These are phyloP conservation scores for Limtongia smithiae DNA, from an alignment of 805 yeast genomes.

Conservation along the genomic window DNA sequence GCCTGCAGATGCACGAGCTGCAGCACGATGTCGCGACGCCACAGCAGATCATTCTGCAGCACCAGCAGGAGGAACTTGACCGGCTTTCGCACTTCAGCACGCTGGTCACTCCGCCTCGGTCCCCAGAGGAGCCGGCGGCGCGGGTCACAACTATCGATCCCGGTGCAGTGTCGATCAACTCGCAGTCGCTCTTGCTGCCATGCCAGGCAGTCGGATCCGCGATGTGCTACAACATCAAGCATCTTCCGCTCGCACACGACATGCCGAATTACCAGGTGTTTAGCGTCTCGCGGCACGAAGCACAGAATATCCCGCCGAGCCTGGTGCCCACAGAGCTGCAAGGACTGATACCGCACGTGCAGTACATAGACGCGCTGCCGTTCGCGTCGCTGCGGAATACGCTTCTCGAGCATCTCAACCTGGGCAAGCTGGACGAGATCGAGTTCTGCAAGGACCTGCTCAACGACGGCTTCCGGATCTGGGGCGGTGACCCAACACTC, in stretches of 20 bases:
- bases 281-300: not conserved
- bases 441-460: constrained; percentile 22
- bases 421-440: constrained; percentile 19
- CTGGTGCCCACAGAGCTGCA: constrained; percentile 19
- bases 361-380: constrained; percentile 24
- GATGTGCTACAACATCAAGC: constrained; percentile 15
- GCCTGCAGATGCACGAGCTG: not conserved
- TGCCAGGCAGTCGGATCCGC: constrained; percentile 15
- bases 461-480: constrained; percentile 19
- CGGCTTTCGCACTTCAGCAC: not conserved
- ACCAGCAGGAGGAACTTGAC: not conserved
- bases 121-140: not conserved
- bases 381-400: constrained; percentile 16
- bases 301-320: constrained; percentile 8
- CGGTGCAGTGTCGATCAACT: not conserved
- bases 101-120: not conserved
- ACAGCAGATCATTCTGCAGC: constrained; percentile 7
- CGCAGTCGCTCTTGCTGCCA: constrained; percentile 8
- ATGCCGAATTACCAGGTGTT: constrained; percentile 19
- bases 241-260: constrained; percentile 10
- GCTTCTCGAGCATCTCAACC: constrained; percentile 8
- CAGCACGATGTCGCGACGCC: constrained; percentile 10
- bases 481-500: constrained; percentile 19
- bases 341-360: constrained; percentile 18
- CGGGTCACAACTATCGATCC: not conserved